Evolutionary conservation across 208 protist species (phyloP), one percentile per base, ranked within the genome.

Genomic region (Trypanosoma conorhini): DNA sequence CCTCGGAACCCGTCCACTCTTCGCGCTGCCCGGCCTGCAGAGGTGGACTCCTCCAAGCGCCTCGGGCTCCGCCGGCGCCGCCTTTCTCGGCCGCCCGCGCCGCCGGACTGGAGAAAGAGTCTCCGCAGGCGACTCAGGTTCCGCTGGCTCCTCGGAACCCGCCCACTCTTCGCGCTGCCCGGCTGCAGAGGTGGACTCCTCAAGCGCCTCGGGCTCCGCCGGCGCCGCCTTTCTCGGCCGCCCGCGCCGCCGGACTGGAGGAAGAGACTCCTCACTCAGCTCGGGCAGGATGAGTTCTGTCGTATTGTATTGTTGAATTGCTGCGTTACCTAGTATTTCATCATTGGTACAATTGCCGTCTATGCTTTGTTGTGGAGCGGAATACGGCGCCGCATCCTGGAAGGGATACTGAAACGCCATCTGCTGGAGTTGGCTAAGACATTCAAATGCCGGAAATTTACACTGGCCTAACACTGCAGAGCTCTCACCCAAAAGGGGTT

Each of bases 391-490:
- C 8, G 10, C 31, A 48, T 70, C 35, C 22, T 46, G 30, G 52
- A 76, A 76, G 24, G 71, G 63, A 51, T 62, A 76, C 30, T 57
- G 38, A 57, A 76, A 62, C 24, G 71, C 51, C 56, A 67, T 64
- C 31, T 70, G 62, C 35, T 76, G 71, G 0, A 76, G 35, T 12
- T 65, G 44, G 50, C 26, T 76, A 10, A 76, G 71, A 0, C 26
- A 61, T 35, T 76, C 63, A 65, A 70, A 76, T 12, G 13, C 3
- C n/a, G 62, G 51, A 24, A 61, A 62, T 22, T 44, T 26, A 19
- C 26, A 9, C 1, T 21, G 26, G 7, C 21, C 33, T 13, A n/a
- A 13, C 35, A 21, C n/a, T 0, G 3, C 40, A 26, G 24, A 33
- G n/a, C 56, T 24, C 7, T 28, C 26, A 22, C n/a, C 2, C 26